A percentile compares a stretch with the other conserved stretches of the same genome.
Evolutionary conservation across 176 grass and related monocot genomes (phyloP).

Genomic region (Aegilops tauschii): DNA sequence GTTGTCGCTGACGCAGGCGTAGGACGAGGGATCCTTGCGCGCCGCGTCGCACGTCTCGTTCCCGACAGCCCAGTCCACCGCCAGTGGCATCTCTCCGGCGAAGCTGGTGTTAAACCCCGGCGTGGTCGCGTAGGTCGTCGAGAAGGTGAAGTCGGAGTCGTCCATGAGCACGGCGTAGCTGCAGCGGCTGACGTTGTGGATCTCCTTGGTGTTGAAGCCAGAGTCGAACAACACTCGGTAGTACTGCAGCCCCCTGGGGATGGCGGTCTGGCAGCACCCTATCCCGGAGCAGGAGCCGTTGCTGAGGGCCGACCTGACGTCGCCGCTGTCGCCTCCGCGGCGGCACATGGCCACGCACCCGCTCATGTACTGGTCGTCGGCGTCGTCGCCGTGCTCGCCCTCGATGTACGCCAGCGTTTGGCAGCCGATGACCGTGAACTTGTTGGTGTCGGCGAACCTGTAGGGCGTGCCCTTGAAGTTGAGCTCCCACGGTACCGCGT

Average conservation of each 20-base stretch:
- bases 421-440: slow-evolving; percentile 8
- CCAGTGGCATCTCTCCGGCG: not conserved
- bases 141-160: not conserved
- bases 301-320: not conserved
- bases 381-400: no score
- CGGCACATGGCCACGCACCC: not conserved
- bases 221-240: not conserved
- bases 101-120: not conserved
- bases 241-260: not conserved
- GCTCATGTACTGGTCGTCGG: rapidly evolving
- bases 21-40: no score
- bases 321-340: no score
- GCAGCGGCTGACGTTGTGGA: slow-evolving; percentile 4
- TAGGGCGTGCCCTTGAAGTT: not conserved
- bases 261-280: not conserved
- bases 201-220: not conserved
- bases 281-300: not conserved
- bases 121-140: not conserved
- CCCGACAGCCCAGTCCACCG: not conserved
- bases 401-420: not conserved
- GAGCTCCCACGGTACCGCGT: rapidly evolving
- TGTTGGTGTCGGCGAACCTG: slow-evolving; percentile 20
- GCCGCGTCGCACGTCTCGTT: no score
- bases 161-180: slow-evolving; percentile 33
- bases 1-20: no score